phyloP scores from a whole-genome alignment of 257 asterid genomes.

The Haberlea rhodopensis region DNA sequence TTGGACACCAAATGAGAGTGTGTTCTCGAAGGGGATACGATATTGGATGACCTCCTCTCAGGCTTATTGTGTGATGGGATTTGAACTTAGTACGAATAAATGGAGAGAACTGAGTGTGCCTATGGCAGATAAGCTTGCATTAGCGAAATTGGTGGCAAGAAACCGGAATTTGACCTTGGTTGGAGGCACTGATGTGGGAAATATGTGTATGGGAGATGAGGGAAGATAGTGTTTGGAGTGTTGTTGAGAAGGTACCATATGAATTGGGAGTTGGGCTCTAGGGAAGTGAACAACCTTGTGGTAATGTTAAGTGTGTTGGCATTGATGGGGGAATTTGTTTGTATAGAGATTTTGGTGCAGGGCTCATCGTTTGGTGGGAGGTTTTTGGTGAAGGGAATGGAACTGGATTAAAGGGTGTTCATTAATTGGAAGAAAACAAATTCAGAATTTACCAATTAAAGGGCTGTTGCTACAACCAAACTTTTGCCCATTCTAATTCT shows the following conservation, averaged over 20 bases:
- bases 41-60: slow-evolving; percentile 88
- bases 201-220: slow-evolving; percentile 67
- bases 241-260: slow-evolving; percentile 53
- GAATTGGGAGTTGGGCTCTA: slow-evolving; percentile 46
- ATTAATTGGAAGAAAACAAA: slow-evolving; percentile 28
- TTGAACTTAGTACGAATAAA: slow-evolving; percentile 37
- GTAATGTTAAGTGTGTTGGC: slow-evolving; percentile 57
- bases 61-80: slow-evolving; percentile 70
- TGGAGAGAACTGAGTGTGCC: slow-evolving; percentile 78
- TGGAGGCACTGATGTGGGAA: slow-evolving; percentile 57
- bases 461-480: slow-evolving; percentile 65
- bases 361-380: slow-evolving; percentile 58
- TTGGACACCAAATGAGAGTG: slow-evolving; percentile 85
- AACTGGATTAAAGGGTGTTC: slow-evolving; percentile 60
- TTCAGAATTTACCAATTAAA: slow-evolving; percentile 44
- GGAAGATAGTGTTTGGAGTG: slow-evolving; percentile 41
- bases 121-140: slow-evolving; percentile 70
- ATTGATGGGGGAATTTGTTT: slow-evolving; percentile 51
- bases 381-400: slow-evolving; percentile 38
- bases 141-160: slow-evolving; percentile 61
- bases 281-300: slow-evolving; percentile 54
- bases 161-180: slow-evolving; percentile 55
- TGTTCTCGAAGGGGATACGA: slow-evolving; percentile 43
- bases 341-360: slow-evolving; percentile 64
- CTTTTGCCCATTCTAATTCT: slow-evolving; percentile 33